Evolutionary conservation across 1,139 yeast species (phyloP).

Genomic region (Pichia sp.): DNA sequence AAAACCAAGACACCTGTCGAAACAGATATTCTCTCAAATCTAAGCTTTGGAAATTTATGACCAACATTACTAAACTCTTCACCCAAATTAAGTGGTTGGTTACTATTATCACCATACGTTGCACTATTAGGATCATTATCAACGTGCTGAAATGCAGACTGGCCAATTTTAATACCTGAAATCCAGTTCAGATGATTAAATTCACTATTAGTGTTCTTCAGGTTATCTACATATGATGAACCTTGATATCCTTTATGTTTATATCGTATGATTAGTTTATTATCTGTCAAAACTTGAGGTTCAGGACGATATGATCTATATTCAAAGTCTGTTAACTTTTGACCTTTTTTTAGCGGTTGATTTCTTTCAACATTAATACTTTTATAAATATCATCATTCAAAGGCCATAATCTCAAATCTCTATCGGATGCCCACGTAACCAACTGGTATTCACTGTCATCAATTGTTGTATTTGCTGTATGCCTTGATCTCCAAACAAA

Average conservation of each 20-base stretch:
- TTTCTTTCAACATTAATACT: constrained; percentile 47
- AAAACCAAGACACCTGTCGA: constrained; percentile 75
- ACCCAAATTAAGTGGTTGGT: constrained; percentile 64
- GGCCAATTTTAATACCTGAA: constrained; percentile 80
- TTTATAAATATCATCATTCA: constrained; percentile 51
- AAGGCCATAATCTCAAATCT: constrained; percentile 79
- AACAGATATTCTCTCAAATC: constrained; percentile 82
- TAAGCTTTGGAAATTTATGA: constrained; percentile 78
- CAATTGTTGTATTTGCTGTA: constrained; percentile 36
- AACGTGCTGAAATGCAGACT: constrained; percentile 27
- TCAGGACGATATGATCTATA: constrained; percentile 48
- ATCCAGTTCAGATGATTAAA: constrained; percentile 82
- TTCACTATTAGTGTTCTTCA: constrained; percentile 17
- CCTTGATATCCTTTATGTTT: constrained; percentile 10
- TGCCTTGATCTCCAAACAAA: constrained; percentile 77
- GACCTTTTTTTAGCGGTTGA: constrained; percentile 26
- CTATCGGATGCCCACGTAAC: constrained; percentile 93
- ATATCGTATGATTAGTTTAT: constrained; percentile 22
- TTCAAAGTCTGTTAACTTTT: constrained; percentile 37
- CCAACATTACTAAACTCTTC: constrained; percentile 90
- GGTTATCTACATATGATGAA: constrained; percentile 3
- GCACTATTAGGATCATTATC: constrained; percentile 26
- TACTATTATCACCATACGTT: constrained; percentile 30
- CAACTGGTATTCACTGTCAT: constrained; percentile 77
- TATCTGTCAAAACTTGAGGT: constrained; percentile 29